phyloP scores from a whole-genome alignment of 116 monocot species.

The Phalaenopsis hybrid region DNA sequence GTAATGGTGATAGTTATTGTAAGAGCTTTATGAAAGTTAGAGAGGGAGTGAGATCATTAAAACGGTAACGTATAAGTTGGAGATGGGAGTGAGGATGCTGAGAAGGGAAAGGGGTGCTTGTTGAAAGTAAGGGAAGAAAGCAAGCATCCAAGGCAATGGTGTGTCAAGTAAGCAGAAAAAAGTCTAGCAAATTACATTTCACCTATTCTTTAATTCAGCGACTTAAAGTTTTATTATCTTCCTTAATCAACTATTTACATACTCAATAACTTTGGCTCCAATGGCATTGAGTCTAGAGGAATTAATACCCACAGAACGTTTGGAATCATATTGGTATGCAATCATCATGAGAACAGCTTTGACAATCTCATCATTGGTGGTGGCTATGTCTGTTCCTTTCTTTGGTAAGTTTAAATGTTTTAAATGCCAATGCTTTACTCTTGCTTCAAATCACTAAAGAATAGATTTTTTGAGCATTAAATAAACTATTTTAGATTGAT shows the following conservation, averaged over 20 bases:
- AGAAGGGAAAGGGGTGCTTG: too few relatives aligned
- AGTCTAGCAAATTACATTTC: too few relatives aligned
- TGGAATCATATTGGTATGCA: conserved; percentile 51
- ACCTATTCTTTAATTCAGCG: too few relatives aligned
- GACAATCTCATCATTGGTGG: conserved; percentile 55
- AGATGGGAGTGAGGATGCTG: too few relatives aligned
- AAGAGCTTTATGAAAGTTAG: too few relatives aligned
- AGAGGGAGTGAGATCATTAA: too few relatives aligned
- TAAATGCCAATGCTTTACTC: background rate
- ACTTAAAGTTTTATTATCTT: background rate
- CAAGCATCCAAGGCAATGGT: too few relatives aligned
- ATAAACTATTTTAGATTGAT: too few relatives aligned
- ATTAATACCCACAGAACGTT: conserved; percentile 56
- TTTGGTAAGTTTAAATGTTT: conserved; percentile 51
- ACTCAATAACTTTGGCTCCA: conserved; percentile 79
- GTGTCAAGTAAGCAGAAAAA: too few relatives aligned
- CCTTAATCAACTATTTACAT: conserved; percentile 66
- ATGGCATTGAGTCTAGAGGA: conserved; percentile 96
- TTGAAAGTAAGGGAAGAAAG: too few relatives aligned
- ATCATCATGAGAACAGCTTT: conserved; percentile 62
- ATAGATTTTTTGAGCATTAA: background rate
- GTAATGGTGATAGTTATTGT: too few relatives aligned
- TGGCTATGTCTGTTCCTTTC: conserved; percentile 84
- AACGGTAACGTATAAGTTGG: too few relatives aligned
- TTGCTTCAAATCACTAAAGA: background rate